Evolutionary conservation across 805 yeast species (phyloP).

Genomic region (Lipomyces starkeyi): DNA sequence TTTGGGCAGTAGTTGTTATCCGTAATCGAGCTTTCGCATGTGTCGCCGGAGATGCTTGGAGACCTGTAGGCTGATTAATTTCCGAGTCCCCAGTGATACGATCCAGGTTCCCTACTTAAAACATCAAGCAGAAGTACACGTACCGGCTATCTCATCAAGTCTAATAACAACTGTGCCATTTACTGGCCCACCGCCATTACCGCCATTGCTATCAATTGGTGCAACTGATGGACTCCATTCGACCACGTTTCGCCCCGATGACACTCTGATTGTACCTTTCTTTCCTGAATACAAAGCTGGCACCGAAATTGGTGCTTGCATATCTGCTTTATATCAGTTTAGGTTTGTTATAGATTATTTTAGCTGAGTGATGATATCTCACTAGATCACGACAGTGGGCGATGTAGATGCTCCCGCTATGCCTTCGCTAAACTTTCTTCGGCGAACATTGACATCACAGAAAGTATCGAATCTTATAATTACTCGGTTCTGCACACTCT

Average conservation of each 20-base stretch:
- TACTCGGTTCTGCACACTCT: neutral
- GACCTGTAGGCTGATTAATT: slow-evolving; percentile 19
- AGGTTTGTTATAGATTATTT: neutral
- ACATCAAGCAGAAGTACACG: neutral
- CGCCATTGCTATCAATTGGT: slow-evolving; percentile 8
- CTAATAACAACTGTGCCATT: slow-evolving; percentile 17
- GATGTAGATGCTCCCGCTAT: neutral
- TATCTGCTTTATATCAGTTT: neutral
- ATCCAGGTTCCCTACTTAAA: neutral
- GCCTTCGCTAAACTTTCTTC: neutral
- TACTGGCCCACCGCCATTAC: neutral
- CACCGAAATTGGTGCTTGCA: slow-evolving; percentile 35
- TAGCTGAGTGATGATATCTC: neutral
- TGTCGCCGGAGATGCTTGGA: slow-evolving; percentile 48
- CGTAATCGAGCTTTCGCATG: slow-evolving; percentile 43
- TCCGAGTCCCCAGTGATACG: neutral
- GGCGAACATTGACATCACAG: neutral
- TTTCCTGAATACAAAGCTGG: slow-evolving; percentile 35
- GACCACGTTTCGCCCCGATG: slow-evolving; percentile 19
- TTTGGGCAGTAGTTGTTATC: slow-evolving; percentile 36
- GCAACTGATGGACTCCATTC: slow-evolving; percentile 33
- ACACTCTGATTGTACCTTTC: slow-evolving; percentile 32
- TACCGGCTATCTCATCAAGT: slow-evolving; percentile 29
- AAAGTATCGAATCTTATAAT: neutral
- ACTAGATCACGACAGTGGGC: neutral